Percentiles rank a stretch among this genome's conserved stretches.
Conservation (phyloP, 2,329 filamentous ascomycete genomes). For the Pseudogymnoascus sp. region DNA sequence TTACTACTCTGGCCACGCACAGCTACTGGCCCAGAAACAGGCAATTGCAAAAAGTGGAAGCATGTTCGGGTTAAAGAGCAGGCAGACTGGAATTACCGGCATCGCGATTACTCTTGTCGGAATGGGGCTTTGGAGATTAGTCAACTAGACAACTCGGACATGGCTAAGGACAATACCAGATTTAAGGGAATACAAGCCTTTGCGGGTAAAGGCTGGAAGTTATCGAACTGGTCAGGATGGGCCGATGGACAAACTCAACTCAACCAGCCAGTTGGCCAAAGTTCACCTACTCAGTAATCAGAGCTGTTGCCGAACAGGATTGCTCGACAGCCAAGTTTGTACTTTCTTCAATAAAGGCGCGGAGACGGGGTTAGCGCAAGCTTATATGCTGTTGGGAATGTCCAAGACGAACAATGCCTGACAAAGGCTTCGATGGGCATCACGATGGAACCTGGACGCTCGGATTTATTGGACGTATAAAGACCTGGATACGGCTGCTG, state of each 20-base stretch:
- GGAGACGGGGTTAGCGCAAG: not conserved
- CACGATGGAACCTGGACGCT: not conserved
- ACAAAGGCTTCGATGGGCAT: not conserved
- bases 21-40: slow-evolving; percentile 61
- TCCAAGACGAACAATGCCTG: not conserved
- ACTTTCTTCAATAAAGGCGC: not conserved
- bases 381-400: not conserved
- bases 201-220: not conserved
- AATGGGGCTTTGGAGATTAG: slow-evolving; percentile 56
- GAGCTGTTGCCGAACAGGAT: not conserved
- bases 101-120: slow-evolving; percentile 63
- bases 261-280: not conserved
- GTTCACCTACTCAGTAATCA: not conserved
- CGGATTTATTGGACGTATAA: not conserved
- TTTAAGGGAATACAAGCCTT: not conserved
- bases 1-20: slow-evolving; percentile 66
- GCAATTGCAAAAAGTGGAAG: slow-evolving; percentile 63
- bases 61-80: slow-evolving; percentile 65
- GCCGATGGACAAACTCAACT: slow-evolving; percentile 1
- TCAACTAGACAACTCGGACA: slow-evolving; percentile 12
- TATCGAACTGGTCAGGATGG: not conserved
- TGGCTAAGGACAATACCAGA: not conserved
- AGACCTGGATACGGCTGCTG: not conserved
- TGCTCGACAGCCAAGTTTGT: not conserved
- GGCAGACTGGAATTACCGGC: slow-evolving; percentile 58